Conservation (phyloP, 352 stramenopile species). For the Globisporangium rhizosaccharum region DNA sequence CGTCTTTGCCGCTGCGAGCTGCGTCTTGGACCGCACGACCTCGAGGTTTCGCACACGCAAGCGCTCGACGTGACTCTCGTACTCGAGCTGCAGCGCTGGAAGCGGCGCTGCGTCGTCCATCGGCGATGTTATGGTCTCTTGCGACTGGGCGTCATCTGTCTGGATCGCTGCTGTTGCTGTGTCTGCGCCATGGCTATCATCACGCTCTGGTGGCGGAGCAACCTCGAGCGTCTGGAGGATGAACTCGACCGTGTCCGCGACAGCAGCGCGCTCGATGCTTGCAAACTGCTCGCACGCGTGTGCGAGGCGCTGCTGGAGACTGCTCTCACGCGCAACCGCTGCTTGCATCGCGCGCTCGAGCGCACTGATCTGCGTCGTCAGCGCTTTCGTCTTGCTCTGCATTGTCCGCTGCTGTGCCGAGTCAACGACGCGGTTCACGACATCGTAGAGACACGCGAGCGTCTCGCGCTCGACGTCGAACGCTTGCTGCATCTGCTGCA, state of each 20-base stretch:
- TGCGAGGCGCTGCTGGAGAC: constrained; percentile 25
- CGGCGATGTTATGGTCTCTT: not conserved
- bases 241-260: constrained; percentile 40
- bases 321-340: constrained; percentile 23
- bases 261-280: constrained; percentile 29
- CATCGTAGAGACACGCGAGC: constrained; percentile 21
- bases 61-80: constrained; percentile 42
- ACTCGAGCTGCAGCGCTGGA: constrained; percentile 25
- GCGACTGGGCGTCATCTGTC: constrained; percentile 1
- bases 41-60: constrained; percentile 32
- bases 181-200: not conserved
- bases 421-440: constrained; percentile 50
- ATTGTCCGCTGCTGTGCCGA: constrained; percentile 21
- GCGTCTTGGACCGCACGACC: constrained; percentile 39
- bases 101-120: constrained; percentile 3
- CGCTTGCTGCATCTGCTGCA: constrained; percentile 9
- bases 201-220: not conserved
- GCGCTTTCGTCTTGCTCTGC: constrained; percentile 14
- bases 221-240: constrained; percentile 38
- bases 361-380: constrained; percentile 28
- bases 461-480: constrained; percentile 18
- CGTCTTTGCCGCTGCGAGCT: constrained; percentile 27
- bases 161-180: constrained; percentile 4
- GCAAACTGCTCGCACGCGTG: constrained; percentile 23
- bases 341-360: constrained; percentile 25